Base-by-base conservation (phyloP, 805 yeast species). In the Yamadazyma takamatsuzukensis region DNA sequence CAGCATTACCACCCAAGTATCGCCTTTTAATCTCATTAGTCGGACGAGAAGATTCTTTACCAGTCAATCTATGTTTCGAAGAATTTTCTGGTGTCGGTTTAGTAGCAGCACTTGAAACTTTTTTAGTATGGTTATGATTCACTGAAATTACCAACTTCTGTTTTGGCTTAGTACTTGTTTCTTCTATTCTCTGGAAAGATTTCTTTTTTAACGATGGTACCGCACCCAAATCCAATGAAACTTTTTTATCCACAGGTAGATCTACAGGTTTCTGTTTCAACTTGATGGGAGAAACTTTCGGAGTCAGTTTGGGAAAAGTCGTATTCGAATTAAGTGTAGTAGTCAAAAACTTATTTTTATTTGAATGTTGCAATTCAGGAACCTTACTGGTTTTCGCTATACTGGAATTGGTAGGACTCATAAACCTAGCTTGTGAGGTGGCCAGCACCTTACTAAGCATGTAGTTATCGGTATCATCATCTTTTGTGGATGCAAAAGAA, bases 251-350 rank as follows among this genome's bases (percentile, higher is more conserved):
- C 12, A 36, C 27, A 6, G 51, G 49, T 9, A 48, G n/a, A n/a
- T 14, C 18, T 19, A 11, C 18, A 47, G 15, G 13, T 37, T 21
- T 33, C 33, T 18, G 41, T 18, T 29, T 43, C 32, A 19, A 33
- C 16, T 18, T 45, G 30, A 21, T 37, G 6, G 48, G 45, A 13
- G 34, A 41, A 15, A 34, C 24, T 21, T 33, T 37, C 2, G 32
- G 25, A 2, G 43, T 27, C 12, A 44, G 42, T 24, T 45, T 48
- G 19, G 59, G 48, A 5, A 58, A 51, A 6, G 56, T 53, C 9
- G 54, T 54, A 3, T 53, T 47, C 0, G 68, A 62, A 15, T 59
- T 59, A 15, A 64, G 46, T 6, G 60, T 54, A 1, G 68, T 60
- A 1, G 67, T 56, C 21, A 63, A 49, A 32, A 64, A 60, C 34